Evolutionary conservation across 116 monocot genomes (phyloP), one percentile per base, ranked within the genome.

Genomic region (Dioscorea cayenensis): DNA sequence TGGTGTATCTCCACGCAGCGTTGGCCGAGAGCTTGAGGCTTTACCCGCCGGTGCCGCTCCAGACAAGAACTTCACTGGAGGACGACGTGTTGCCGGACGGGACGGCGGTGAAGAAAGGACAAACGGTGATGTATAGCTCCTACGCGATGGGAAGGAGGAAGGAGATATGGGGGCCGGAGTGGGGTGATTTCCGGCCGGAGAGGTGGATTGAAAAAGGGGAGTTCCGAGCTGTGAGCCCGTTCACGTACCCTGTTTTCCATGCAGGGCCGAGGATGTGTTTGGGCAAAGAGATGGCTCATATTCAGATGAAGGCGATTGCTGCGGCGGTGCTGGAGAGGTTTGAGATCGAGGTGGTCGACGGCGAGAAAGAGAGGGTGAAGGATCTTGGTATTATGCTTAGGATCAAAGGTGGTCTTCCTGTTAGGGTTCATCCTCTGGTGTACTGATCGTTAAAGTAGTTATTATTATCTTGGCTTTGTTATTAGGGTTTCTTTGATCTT

Each of bases 101-200:
- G 14, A 52, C 52, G 18, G 10, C 52, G 17, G 52, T 52, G 18
- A 18, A 3, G 52, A 52, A 52, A 14, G 2, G 52, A 14, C 13
- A 13, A 2, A 52, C 52, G 13, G 52, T 52, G 18, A 52, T 52
- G 13, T 52, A 52, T 18, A 52, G 52, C 52, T 52, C 18, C 14
- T 52, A 52, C 52, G 52, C 52, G 6, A 52, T 52, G 63, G 27
- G 63, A 12, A 19, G 63, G 63, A 10, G 22, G 63, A 22, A 63
- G 25, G 7, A 9, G 25, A 28, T 63, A 21, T 28, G 63, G 63
- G 25, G 63, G 63, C 20, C 4, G 63, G 66, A 29, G 10, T 13
- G 32, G 28, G 69, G 36, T 0, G 62, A 62, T 21, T 63, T 64
- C 20, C 16, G 51, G 19, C 60, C 48, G 28, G 77, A 77, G 13